Base-by-base conservation (phyloP, 306 rosid genomes). In the Hippophae gyantsensis region DNA sequence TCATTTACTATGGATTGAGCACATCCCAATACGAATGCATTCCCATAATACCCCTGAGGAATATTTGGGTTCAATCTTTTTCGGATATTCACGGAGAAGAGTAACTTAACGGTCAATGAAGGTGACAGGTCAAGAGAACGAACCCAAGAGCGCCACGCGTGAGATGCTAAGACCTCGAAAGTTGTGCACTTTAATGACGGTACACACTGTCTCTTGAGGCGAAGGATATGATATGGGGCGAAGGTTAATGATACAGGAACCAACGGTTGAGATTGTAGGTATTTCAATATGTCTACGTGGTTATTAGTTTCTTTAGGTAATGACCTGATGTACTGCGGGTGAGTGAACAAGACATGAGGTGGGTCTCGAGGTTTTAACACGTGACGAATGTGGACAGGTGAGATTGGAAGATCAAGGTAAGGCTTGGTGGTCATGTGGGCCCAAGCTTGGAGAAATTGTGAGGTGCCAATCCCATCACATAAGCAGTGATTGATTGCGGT, bases 111-210 rank as follows among this genome's bases (percentile, higher is more conserved):
- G 0, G 13, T 27, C 10, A 66, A 69, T 0, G 64, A 58, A 5
- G 86, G 79, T 0, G 75, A 27, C 7, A 74, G 61, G 56, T 73
- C 67, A 12, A 86, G 69, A 3, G 95, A 76, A 18, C 71, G 62
- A 53, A 86, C 71, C 97, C 97, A 90, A 8, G 84, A 84, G 38
- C 93, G 88, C 97, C 97, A 90, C 52, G 94, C 86, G 82, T 90
- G 97, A 0, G 95, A 64, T 0, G 97, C 95, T 0, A 86, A 62
- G 48, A 78, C 81, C 64, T 90, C 97, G 41, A 90, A 90, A 41
- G 86, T 44, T 51, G 81, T 87, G 79, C 94, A 78, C 13, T 82
- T 89, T 0, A 86, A 73, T 3, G 86, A 75, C 2, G 96, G 90
- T 0, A 42, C 64, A 58, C 87, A 86, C 42, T 76, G 89, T 18